Conservation (phyloP, 805 yeast species). For the Suhomyces faveliae region DNA sequence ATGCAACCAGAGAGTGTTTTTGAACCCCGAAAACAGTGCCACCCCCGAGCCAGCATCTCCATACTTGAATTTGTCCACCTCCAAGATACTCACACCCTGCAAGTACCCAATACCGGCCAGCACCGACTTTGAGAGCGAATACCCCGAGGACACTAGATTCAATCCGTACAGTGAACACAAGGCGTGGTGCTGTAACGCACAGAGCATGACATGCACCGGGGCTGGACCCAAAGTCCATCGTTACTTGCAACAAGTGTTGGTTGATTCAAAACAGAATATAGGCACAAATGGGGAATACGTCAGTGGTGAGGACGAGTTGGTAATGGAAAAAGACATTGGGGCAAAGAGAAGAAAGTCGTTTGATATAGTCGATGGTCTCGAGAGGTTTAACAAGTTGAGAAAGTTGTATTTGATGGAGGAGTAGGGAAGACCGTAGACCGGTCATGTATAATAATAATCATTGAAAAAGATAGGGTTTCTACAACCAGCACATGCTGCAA, state of each 20-base stretch:
- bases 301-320: slow-evolving; percentile 10
- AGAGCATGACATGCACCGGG: slow-evolving; percentile 12
- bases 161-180: slow-evolving; percentile 32
- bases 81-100: slow-evolving; percentile 31
- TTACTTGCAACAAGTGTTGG: slow-evolving; percentile 25
- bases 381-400: slow-evolving; percentile 32
- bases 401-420: slow-evolving; percentile 30
- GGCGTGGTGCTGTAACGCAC: slow-evolving; percentile 32
- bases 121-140: slow-evolving; percentile 8
- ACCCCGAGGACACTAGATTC: slow-evolving; percentile 15
- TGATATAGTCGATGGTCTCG: slow-evolving; percentile 34
- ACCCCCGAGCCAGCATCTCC: neutral
- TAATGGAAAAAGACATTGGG: slow-evolving; percentile 1
- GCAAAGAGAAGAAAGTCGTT: slow-evolving; percentile 21
- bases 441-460: neutral
- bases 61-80: slow-evolving; percentile 17
- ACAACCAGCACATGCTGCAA: too few relatives aligned
- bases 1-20: slow-evolving; percentile 37
- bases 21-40: slow-evolving; percentile 16
- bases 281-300: slow-evolving; percentile 27
- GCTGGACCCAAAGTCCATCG: slow-evolving; percentile 7
- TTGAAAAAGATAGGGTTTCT: too few relatives aligned
- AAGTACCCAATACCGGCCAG: slow-evolving; percentile 19
- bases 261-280: slow-evolving; percentile 20
- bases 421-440: neutral